Conservation (phyloP, 2,329 filamentous ascomycete genomes). For the Exophiala spinifera region DNA sequence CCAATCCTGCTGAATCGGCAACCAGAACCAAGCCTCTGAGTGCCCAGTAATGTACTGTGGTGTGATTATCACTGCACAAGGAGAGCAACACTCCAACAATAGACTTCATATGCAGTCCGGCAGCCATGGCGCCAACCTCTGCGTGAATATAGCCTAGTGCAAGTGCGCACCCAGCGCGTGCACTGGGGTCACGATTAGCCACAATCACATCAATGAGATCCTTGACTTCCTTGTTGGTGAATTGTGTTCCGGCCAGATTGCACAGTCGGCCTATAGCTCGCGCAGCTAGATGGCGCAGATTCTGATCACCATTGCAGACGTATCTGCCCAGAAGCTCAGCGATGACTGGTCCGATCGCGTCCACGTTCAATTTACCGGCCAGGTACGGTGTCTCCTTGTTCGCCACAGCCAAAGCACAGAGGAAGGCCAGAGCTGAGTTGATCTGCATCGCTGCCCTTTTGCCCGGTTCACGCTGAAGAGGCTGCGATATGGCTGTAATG, state of each 20-base stretch:
- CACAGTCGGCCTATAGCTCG: conserved; percentile 84
- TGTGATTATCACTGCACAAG: conserved; percentile 90
- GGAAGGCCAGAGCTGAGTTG: conserved; percentile 79
- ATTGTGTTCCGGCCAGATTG: conserved; percentile 76
- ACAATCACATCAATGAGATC: conserved; percentile 92
- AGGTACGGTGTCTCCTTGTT: conserved; percentile 74
- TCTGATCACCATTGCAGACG: conserved; percentile 77
- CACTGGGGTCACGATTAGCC: conserved; percentile 85
- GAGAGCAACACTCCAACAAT: conserved; percentile 99
- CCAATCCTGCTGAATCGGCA: conserved; percentile 86
- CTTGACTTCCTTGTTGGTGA: conserved; percentile 87
- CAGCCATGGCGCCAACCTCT: conserved; percentile 95
- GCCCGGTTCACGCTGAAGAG: conserved; percentile 78
- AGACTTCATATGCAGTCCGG: conserved; percentile 91
- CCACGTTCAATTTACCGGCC: conserved; percentile 68
- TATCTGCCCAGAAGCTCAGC: conserved; percentile 55
- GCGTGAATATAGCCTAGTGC: conserved; percentile 90
- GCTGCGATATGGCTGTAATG: conserved; percentile 71
- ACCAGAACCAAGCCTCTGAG: conserved; percentile 82
- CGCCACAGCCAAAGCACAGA: conserved; percentile 77
- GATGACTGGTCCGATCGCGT: conserved; percentile 71
- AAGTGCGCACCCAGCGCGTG: conserved; percentile 89
- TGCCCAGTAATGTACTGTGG: conserved; percentile 94
- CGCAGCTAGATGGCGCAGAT: conserved; percentile 80
- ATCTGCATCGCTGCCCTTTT: conserved; percentile 87